These are phyloP conservation scores for Rhizopus stolonifer DNA, from an alignment of 371 early-diverging fungal genomes.

Conservation along the genomic window DNA sequence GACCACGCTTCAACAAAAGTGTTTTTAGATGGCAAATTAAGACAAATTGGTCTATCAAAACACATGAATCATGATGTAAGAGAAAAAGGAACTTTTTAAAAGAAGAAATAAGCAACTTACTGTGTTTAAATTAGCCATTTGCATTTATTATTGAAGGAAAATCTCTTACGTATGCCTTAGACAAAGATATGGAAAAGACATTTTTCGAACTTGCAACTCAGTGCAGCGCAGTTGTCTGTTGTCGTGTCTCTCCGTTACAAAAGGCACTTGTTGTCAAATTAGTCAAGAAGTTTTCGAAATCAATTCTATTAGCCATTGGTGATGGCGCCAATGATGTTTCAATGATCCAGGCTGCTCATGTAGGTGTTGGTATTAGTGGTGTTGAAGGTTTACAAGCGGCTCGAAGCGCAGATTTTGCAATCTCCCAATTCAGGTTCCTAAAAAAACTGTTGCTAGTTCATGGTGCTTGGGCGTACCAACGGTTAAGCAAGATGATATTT, in stretches of 20 bases:
- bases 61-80: slow-evolving; percentile 20
- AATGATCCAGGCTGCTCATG: slow-evolving; percentile 98
- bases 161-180: slow-evolving; percentile 66
- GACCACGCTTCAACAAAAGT: slow-evolving; percentile 68
- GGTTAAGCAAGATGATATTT: slow-evolving; percentile 83
- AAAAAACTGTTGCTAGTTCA: slow-evolving; percentile 89
- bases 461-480: slow-evolving; percentile 92
- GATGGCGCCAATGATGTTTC: slow-evolving; percentile 99
- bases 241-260: slow-evolving; percentile 92
- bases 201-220: slow-evolving; percentile 76
- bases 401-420: slow-evolving; percentile 93
- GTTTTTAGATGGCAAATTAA: slow-evolving; percentile 69
- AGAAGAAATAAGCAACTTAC: not conserved
- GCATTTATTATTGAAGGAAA: slow-evolving; percentile 75
- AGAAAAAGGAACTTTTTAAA: not conserved
- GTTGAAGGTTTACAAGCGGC: slow-evolving; percentile 97
- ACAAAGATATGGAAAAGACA: slow-evolving; percentile 61
- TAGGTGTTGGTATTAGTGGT: slow-evolving; percentile 96
- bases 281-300: slow-evolving; percentile 74
- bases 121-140: slow-evolving; percentile 34
- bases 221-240: slow-evolving; percentile 88
- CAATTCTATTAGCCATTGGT: slow-evolving; percentile 88
- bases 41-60: slow-evolving; percentile 25
- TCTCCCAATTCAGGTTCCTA: slow-evolving; percentile 90
- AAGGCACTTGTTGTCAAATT: slow-evolving; percentile 91